A percentile compares a stretch with the other conserved stretches of the same genome.
Conservation (phyloP, 345 rosid genomes). For the Citrus hindsii region DNA sequence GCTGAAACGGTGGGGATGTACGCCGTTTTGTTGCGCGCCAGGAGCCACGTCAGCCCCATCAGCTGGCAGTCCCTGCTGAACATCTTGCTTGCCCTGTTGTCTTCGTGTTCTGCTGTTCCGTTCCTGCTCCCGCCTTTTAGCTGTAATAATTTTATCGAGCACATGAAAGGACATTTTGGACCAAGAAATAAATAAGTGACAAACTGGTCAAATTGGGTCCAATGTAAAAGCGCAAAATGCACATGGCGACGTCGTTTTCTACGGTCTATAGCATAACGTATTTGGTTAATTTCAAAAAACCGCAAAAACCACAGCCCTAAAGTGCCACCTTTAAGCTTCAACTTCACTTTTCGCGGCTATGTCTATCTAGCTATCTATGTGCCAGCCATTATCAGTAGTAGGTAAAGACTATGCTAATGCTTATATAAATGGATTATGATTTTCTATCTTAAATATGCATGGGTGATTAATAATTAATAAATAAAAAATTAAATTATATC, state of each 20-base stretch:
- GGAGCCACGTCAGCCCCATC: conserved; percentile 99
- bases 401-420: neutral
- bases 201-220: conserved; percentile 24
- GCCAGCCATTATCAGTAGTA: neutral
- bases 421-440: neutral
- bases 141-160: neutral
- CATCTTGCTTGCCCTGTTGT: conserved; percentile 79
- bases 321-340: too few relatives aligned
- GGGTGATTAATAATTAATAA: too few relatives aligned
- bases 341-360: conserved; percentile 8
- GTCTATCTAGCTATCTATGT: neutral
- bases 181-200: neutral
- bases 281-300: conserved; percentile 22
- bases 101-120: conserved; percentile 28
- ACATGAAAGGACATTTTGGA: conserved; percentile 7
- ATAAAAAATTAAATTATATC: too few relatives aligned
- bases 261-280: conserved; percentile 28
- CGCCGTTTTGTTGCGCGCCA: conserved; percentile 89
- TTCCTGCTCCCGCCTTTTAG: conserved; percentile 45
- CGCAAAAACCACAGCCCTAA: conserved; percentile 12
- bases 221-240: conserved; percentile 22
- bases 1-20: conserved; percentile 98
- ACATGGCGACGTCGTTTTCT: conserved; percentile 29
- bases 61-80: conserved; percentile 87
- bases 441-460: too few relatives aligned